Conservation (phyloP, 2,329 filamentous ascomycete genomes). For the Alternaria consortialis region DNA sequence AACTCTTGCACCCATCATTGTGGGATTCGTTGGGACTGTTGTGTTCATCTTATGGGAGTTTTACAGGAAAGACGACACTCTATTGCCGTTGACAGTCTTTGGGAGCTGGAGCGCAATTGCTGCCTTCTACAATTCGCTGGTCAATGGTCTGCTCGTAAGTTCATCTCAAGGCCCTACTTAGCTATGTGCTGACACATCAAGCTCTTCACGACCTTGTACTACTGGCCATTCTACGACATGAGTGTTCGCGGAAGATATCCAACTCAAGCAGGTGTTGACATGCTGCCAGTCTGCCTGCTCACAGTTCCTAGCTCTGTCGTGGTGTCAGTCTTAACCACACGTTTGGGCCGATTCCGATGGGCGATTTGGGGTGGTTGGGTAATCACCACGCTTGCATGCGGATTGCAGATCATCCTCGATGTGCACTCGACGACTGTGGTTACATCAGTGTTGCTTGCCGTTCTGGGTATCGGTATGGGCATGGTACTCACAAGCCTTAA, state of each 20-base stretch:
- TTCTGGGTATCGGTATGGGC: slow-evolving; percentile 55
- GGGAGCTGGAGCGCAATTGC: slow-evolving; percentile 46
- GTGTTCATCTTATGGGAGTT: slow-evolving; percentile 50
- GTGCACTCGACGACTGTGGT: slow-evolving; percentile 43
- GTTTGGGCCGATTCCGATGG: slow-evolving; percentile 49
- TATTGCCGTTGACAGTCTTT: slow-evolving; percentile 53
- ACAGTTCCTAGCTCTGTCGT: slow-evolving; percentile 34
- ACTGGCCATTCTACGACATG: slow-evolving; percentile 54
- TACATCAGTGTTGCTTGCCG: slow-evolving; percentile 51
- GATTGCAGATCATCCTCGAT: slow-evolving; percentile 51
- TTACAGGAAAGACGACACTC: slow-evolving; percentile 44
- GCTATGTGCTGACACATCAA: slow-evolving; percentile 23
- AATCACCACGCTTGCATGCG: slow-evolving; percentile 48
- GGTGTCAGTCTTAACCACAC: slow-evolving; percentile 35
- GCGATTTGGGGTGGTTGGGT: slow-evolving; percentile 56
- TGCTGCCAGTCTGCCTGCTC: slow-evolving; percentile 49
- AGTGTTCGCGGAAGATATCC: slow-evolving; percentile 47
- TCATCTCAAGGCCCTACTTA: not conserved
- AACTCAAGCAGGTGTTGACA: slow-evolving; percentile 49
- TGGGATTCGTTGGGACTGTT: slow-evolving; percentile 46
- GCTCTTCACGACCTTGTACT: slow-evolving; percentile 56
- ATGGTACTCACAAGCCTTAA: slow-evolving; percentile 54
- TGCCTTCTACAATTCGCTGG: slow-evolving; percentile 54
- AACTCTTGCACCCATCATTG: slow-evolving; percentile 52
- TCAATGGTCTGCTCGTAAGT: slow-evolving; percentile 57